Evolutionary conservation across 768 basidiomycete genomes (phyloP).

Genomic region (Cystobasidiopsis lactophilus): DNA sequence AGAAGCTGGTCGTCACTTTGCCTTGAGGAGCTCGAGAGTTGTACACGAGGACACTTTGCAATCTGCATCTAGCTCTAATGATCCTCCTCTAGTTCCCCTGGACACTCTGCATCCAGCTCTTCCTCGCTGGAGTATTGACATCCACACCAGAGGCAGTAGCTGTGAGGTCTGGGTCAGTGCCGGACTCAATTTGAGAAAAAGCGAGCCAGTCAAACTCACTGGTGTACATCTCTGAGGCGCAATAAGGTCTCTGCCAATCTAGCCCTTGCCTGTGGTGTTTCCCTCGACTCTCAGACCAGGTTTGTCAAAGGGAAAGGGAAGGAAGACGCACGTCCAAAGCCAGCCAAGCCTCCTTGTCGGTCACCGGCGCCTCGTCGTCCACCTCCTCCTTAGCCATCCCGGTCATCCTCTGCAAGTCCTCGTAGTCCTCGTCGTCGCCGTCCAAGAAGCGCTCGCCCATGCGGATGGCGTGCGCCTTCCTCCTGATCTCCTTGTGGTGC

Average conservation of each 20-base stretch:
- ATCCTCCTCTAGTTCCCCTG: slow-evolving; percentile 8
- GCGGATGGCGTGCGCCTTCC: not conserved
- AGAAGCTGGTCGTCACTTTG: slow-evolving; percentile 15
- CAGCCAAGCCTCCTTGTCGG: slow-evolving; percentile 12
- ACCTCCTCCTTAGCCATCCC: not conserved
- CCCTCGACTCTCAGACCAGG: too few species aligned
- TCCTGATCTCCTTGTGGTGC: slow-evolving; percentile 5
- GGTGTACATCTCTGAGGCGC: slow-evolving; percentile 12
- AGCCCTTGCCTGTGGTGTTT: not conserved
- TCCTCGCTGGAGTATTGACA: slow-evolving; percentile 8
- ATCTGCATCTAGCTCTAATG: too few species aligned
- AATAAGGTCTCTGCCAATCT: slow-evolving; percentile 14
- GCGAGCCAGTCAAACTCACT: slow-evolving; percentile 3
- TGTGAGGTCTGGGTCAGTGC: not conserved
- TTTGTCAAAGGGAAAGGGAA: not conserved
- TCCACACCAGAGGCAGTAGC: slow-evolving; percentile 18
- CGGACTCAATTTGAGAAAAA: too few species aligned
- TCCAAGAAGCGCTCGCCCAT: slow-evolving; percentile 3
- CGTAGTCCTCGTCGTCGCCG: slow-evolving; percentile 5
- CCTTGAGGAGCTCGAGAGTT: too few species aligned
- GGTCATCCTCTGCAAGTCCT: slow-evolving; percentile 8
- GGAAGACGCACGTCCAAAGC: slow-evolving; percentile 4
- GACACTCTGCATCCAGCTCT: not conserved
- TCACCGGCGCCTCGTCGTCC: not conserved
- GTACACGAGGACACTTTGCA: too few species aligned